Conservation (phyloP, 441 rosid species). For the Dalechampia spathulata region DNA sequence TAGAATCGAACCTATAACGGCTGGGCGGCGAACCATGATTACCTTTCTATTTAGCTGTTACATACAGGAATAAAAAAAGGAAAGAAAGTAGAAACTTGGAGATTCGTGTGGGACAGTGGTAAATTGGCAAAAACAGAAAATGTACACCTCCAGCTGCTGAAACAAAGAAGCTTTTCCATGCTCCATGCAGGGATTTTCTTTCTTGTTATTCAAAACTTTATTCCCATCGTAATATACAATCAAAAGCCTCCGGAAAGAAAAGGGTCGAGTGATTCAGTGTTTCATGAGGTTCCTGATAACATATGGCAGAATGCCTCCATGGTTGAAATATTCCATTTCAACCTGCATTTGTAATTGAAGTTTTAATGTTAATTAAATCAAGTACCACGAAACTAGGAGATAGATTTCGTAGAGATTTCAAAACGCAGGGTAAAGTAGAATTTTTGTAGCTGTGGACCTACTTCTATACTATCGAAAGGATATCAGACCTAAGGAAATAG, state of each 20-base stretch:
- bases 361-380: no score
- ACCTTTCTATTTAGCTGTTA: no score
- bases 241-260: conserved; percentile 8
- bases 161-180: background rate
- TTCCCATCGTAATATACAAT: conserved; percentile 17
- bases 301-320: conserved; percentile 91
- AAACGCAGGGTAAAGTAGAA: background rate
- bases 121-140: no score
- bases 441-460: background rate
- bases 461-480: background rate
- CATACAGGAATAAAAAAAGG: no score
- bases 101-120: no score
- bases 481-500: background rate
- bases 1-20: no score
- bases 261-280: conserved; percentile 19
- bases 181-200: background rate
- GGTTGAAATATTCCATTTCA: conserved; percentile 79
- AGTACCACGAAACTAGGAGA: no score
- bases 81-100: no score
- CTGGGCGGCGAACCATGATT: no score
- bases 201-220: background rate
- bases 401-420: no score
- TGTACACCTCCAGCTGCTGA: background rate
- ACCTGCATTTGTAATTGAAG: conserved; percentile 39
- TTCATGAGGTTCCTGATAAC: conserved; percentile 73